Conservation (phyloP, 352 stramenopile species). For the Globisporangium splendens region DNA sequence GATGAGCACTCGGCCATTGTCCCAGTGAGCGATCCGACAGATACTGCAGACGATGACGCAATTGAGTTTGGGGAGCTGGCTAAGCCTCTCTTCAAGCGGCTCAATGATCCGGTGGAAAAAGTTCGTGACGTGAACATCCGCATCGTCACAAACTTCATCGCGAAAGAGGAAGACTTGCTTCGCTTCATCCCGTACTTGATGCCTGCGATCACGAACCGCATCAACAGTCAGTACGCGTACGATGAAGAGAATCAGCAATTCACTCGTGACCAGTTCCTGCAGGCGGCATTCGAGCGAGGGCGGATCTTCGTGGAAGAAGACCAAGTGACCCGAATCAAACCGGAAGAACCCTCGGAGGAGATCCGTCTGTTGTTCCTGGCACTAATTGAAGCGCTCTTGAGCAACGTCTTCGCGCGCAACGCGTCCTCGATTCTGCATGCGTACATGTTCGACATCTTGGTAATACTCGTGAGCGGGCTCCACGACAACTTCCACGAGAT, state of each 20-base stretch:
- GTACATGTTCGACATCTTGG: slow-evolving; percentile 76
- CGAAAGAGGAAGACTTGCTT: slow-evolving; percentile 51
- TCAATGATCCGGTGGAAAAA: slow-evolving; percentile 80
- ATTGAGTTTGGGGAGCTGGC: slow-evolving; percentile 41
- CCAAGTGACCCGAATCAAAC: slow-evolving; percentile 37
- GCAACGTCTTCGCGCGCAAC: slow-evolving; percentile 41
- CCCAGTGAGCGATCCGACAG: not conserved
- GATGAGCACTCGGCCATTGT: not conserved
- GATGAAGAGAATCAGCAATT: slow-evolving; percentile 80
- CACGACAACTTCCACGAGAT: slow-evolving; percentile 87
- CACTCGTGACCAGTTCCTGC: slow-evolving; percentile 58
- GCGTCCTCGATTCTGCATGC: slow-evolving; percentile 76
- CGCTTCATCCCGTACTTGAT: slow-evolving; percentile 72
- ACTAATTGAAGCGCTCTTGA: slow-evolving; percentile 46
- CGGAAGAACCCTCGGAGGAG: slow-evolving; percentile 71
- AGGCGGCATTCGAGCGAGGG: slow-evolving; percentile 72
- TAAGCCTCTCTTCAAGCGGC: slow-evolving; percentile 78
- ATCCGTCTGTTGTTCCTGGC: slow-evolving; percentile 61
- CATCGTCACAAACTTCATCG: slow-evolving; percentile 44
- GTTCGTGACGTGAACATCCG: slow-evolving; percentile 69
- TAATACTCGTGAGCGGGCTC: slow-evolving; percentile 65
- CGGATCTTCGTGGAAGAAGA: slow-evolving; percentile 51
- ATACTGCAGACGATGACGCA: not conserved
- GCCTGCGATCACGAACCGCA: slow-evolving; percentile 58
- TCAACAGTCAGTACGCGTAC: slow-evolving; percentile 62